phyloP scores from a whole-genome alignment of 129 eudicot genomes.

The Flaveria linearis region DNA sequence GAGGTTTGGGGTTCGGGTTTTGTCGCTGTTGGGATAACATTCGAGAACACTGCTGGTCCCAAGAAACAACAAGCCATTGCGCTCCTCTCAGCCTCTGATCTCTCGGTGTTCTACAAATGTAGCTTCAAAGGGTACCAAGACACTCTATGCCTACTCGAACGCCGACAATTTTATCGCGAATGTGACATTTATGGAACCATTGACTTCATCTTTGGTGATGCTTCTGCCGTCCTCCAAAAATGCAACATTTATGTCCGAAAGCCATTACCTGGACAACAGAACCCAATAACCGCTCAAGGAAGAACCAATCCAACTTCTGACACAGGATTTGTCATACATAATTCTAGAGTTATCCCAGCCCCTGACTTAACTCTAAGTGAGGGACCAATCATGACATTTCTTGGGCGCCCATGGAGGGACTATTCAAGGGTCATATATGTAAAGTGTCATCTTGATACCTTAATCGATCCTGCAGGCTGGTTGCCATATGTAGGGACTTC shows the following conservation, averaged over 20 bases:
- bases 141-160: slow-evolving; percentile 31
- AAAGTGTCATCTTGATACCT: slow-evolving; percentile 25
- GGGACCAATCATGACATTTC: slow-evolving; percentile 29
- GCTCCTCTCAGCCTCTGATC: slow-evolving; percentile 37
- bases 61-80: slow-evolving; percentile 40
- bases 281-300: slow-evolving; percentile 49
- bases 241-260: slow-evolving; percentile 48
- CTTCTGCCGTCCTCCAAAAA: slow-evolving; percentile 41
- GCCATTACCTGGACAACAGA: slow-evolving; percentile 32
- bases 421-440: slow-evolving; percentile 38
- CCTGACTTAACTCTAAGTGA: slow-evolving; percentile 3
- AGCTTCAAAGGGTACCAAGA: slow-evolving; percentile 65
- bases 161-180: slow-evolving; percentile 49
- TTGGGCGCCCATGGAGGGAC: slow-evolving; percentile 49
- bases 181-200: slow-evolving; percentile 52
- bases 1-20: slow-evolving; percentile 46
- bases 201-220: slow-evolving; percentile 54
- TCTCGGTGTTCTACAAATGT: slow-evolving; percentile 40
- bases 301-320: slow-evolving; percentile 30
- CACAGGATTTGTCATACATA: slow-evolving; percentile 44
- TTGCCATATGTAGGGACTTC: slow-evolving; percentile 26
- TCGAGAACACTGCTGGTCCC: slow-evolving; percentile 52
- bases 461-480: slow-evolving; percentile 44
- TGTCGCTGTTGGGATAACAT: slow-evolving; percentile 41
- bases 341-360: slow-evolving; percentile 34